These are phyloP conservation scores for Gyromitra esculenta DNA, from an alignment of 2,329 filamentous ascomycete species.

Conservation along the genomic window DNA sequence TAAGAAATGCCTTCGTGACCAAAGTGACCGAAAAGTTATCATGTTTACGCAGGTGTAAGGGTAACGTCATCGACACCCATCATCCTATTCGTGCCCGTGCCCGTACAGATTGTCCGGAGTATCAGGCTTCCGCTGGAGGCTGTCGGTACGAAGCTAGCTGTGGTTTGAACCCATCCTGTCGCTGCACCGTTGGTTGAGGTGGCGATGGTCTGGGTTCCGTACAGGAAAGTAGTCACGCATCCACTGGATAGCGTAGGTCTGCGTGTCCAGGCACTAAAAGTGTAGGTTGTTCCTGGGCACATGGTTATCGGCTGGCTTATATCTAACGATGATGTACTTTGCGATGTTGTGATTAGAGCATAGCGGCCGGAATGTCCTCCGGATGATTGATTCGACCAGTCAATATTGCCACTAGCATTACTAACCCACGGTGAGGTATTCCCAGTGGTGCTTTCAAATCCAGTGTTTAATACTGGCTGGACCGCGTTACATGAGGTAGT, in stretches of 20 bases:
- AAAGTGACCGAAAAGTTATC: not conserved
- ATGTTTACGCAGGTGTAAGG: not conserved
- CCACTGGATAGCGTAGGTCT: not conserved
- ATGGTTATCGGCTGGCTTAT: constrained; percentile 3
- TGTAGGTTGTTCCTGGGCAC: constrained; percentile 6
- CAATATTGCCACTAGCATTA: too few species aligned
- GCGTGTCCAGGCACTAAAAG: not conserved
- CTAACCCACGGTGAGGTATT: too few species aligned
- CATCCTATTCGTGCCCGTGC: not conserved
- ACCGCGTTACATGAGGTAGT: too few species aligned
- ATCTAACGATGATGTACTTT: not conserved
- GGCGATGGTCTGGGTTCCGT: not conserved
- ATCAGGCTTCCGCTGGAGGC: not conserved
- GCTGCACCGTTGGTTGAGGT: not conserved
- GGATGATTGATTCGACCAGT: too few species aligned
- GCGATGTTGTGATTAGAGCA: not conserved
- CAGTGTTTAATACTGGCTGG: too few species aligned
- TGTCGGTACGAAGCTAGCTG: not conserved
- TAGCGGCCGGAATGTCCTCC: not conserved
- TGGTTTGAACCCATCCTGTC: not conserved
- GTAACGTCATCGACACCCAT: not conserved
- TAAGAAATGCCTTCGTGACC: not conserved
- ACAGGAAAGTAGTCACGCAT: not conserved
- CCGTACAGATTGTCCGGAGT: not conserved
- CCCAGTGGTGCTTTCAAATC: too few species aligned